These are phyloP conservation scores for Heterobasidion parviporum DNA, from an alignment of 1,284 basidiomycete species.

Conservation along the genomic window DNA sequence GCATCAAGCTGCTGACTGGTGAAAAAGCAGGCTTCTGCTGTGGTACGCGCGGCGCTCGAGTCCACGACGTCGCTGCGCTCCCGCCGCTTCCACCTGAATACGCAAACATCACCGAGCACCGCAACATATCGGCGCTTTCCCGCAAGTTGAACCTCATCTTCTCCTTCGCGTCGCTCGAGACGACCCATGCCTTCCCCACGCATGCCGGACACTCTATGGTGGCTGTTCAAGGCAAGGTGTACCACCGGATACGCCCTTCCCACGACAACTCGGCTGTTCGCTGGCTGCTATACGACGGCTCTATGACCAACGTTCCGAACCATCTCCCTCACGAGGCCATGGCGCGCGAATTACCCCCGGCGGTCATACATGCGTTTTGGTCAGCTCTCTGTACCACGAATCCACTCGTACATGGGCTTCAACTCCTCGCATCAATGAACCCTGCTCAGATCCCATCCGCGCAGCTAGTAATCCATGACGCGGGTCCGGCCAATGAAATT, in stretches of 20 bases:
- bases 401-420: constrained; percentile 17
- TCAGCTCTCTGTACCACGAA: constrained; percentile 8
- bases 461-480: constrained; percentile 16
- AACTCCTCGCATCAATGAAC: neutral
- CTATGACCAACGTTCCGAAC: constrained; percentile 5
- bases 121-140: constrained; percentile 13
- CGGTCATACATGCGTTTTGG: constrained; percentile 12
- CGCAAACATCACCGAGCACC: neutral
- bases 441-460: neutral
- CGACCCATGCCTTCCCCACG: constrained; percentile 17
- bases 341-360: constrained; percentile 7
- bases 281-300: constrained; percentile 28
- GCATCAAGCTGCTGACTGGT: neutral
- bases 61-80: neutral
- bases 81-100: neutral
- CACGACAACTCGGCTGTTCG: constrained; percentile 18
- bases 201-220: constrained; percentile 11
- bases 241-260: constrained; percentile 21
- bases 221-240: constrained; percentile 22
- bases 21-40: neutral
- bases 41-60: neutral
- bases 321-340: constrained; percentile 1
- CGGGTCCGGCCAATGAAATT: constrained; percentile 15
- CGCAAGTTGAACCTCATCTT: constrained; percentile 22
- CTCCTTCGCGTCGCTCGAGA: constrained; percentile 25